Base-by-base conservation (phyloP, 1,284 basidiomycete species). In the Moniliella sp. region DNA sequence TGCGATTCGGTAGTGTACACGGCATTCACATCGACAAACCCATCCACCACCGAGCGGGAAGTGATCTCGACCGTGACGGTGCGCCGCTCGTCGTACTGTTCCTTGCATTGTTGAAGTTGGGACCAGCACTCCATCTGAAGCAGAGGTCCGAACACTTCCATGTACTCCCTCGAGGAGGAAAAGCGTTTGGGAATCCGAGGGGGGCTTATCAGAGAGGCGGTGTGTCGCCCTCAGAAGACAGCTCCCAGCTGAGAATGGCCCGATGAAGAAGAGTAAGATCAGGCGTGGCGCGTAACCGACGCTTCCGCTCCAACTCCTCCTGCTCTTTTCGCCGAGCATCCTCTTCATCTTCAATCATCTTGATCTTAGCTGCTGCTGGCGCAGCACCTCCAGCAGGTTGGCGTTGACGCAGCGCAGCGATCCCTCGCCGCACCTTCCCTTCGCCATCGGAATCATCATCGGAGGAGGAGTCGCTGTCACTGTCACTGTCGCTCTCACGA, bases 51-150 rank as follows among this genome's bases (percentile, higher is more conserved):
- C 9, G 45, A 42, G 1, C 49, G 36, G 15, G 40, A 40, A 8
- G 39, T 39, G 11, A 51, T 35, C 25, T 46, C 45, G 15, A 48
- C 28, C 3, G 14, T 9, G 16, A 33, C 7, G 11, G 17, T 18
- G 1, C 21, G 21, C 7, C 8, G n/a, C 21, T 7, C 21, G 17
- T 18, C 5, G 7, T n/a, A 3, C 30, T 27, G 73, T 48, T 80
- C 59, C 31, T 51, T 77, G 17, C 81, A 72, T 53, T 80, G 71
- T 18, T 66, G 54, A 35, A 94, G 69, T 51, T 93, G 82, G 17
- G 78, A 73, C 86, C 91, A 94, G 42, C 79, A 76, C 62, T 97
- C 91, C 38, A 81, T 67, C 18, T 86, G 64, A 15, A 94, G 66
- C n/a, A 97, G 67, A 1, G 91, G 83, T 45, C 82, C 73, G 52